Evolutionary conservation across 768 basidiomycete species (phyloP), one percentile per base, ranked within the genome.

Genomic region (Hydnomerulius pinastri): DNA sequence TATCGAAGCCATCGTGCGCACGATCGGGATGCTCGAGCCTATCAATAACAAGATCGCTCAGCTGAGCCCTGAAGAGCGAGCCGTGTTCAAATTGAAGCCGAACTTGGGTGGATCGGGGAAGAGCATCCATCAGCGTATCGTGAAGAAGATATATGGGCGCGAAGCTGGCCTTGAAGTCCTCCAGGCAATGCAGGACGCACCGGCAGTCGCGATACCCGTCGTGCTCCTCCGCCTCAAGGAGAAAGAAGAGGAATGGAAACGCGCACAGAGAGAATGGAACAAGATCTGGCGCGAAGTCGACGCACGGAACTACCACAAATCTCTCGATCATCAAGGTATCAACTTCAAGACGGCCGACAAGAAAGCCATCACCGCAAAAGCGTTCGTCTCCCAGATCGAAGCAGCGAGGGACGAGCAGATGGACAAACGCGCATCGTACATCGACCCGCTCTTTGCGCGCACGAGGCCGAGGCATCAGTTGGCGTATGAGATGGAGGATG

Each of bases 161-260:
- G 92, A 93, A 37, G 77, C 83, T 0, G 92, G 92, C 3, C 58
- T 86, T 55, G 90, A 92, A 43, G 90, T 94, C 1, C 78, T 92
- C 33, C 80, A 83, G 35, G 86, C 91, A 0, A 86, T 99, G 80
- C 93, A 98, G 68, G 95, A 98, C n/a, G 79, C 85, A 6, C 96
- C 97, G 0, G 83, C 83, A 12, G 72, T 87, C 13, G 90, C 96
- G 8, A 86, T 98, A 17, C 95, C 97, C 0, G 83, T 98, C 46
- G 92, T 99, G 1, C 78, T 99, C 7, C 73, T 79, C 40, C 82
- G 97, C 6, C 73, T 99, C 51, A 97, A 97, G 73, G 87, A 89
- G 69, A 98, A 98, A 72, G 96, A 98, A 65, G 93, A 93, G 53
- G 96, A 98, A 66, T 99, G 97, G 97, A 97, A 94, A 71, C 80